Percentiles rank a stretch among this genome's conserved stretches.
These are phyloP conservation scores for Dimargaris cristalligena DNA, from an alignment of 192 early-diverging fungal genomes.

Conservation along the genomic window DNA sequence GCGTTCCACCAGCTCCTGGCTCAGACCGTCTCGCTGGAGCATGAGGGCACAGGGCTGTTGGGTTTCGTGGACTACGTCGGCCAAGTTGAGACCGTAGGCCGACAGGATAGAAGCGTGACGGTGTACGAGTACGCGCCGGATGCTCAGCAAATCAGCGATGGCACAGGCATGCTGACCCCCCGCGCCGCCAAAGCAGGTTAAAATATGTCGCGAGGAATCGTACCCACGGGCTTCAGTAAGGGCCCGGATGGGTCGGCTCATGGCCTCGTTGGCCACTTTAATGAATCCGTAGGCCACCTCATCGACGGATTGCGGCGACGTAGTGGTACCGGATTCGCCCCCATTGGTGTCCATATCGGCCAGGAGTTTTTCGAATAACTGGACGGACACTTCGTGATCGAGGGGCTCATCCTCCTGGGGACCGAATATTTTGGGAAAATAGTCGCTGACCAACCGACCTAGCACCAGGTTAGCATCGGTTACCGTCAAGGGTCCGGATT, in stretches of 20 bases:
- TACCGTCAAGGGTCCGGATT: slow-evolving; percentile 80
- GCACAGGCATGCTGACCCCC: slow-evolving; percentile 94
- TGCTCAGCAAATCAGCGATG: slow-evolving; percentile 75
- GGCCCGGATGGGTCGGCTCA: slow-evolving; percentile 87
- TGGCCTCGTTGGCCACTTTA: slow-evolving; percentile 89
- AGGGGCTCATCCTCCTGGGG: slow-evolving; percentile 61
- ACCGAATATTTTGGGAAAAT: slow-evolving; percentile 95
- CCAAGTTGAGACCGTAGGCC: slow-evolving; percentile 75
- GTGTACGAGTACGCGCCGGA: slow-evolving; percentile 72
- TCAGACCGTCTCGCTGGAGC: background rate
- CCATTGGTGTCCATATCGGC: slow-evolving; percentile 40
- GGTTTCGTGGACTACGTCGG: slow-evolving; percentile 83
- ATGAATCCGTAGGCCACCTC: slow-evolving; percentile 89
- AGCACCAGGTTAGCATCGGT: slow-evolving; percentile 90
- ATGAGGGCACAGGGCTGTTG: slow-evolving; percentile 58
- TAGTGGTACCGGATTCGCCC: slow-evolving; percentile 11
- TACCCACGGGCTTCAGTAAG: slow-evolving; percentile 87
- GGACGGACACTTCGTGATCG: slow-evolving; percentile 41
- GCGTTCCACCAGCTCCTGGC: slow-evolving; percentile 28
- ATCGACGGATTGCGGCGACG: slow-evolving; percentile 44
- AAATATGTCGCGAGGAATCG: slow-evolving; percentile 61
- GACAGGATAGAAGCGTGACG: slow-evolving; percentile 82
- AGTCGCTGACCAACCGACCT: slow-evolving; percentile 63
- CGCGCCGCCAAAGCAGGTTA: slow-evolving; percentile 91
- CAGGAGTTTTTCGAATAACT: slow-evolving; percentile 48